phyloP scores from a whole-genome alignment of 768 basidiomycete genomes.

The Tricholoma flavovirens region DNA sequence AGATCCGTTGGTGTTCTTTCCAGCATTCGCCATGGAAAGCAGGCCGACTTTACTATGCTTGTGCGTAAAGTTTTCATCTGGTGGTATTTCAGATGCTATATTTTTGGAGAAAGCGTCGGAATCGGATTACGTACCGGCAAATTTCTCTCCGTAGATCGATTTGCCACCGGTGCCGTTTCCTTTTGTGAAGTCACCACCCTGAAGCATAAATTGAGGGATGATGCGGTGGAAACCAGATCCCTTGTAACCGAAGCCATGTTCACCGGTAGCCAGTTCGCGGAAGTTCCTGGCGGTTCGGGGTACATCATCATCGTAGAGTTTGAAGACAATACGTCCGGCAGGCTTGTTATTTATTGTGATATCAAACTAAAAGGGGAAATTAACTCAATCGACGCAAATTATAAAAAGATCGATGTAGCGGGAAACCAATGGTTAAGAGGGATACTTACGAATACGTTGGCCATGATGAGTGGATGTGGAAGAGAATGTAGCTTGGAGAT shows the following conservation, averaged over 20 bases:
- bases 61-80: slow-evolving; percentile 80
- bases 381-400: slow-evolving; percentile 1
- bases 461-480: slow-evolving; percentile 8
- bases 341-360: slow-evolving; percentile 39
- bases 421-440: not conserved
- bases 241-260: slow-evolving; percentile 68
- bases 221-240: slow-evolving; percentile 73
- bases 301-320: slow-evolving; percentile 75
- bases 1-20: slow-evolving; percentile 79
- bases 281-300: slow-evolving; percentile 80
- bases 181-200: slow-evolving; percentile 82
- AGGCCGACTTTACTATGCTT: slow-evolving; percentile 69
- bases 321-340: slow-evolving; percentile 68
- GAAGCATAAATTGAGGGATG: slow-evolving; percentile 82
- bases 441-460: slow-evolving; percentile 15
- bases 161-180: slow-evolving; percentile 73
- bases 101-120: not conserved
- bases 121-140: slow-evolving; percentile 39
- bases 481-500: slow-evolving; percentile 3
- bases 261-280: slow-evolving; percentile 79
- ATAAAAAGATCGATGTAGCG: not conserved
- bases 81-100: not conserved
- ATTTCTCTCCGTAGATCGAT: slow-evolving; percentile 70
- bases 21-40: slow-evolving; percentile 79
- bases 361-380: slow-evolving; percentile 49